Conservation (phyloP, 768 basidiomycete genomes). For the Xerocomus potaroensis region DNA sequence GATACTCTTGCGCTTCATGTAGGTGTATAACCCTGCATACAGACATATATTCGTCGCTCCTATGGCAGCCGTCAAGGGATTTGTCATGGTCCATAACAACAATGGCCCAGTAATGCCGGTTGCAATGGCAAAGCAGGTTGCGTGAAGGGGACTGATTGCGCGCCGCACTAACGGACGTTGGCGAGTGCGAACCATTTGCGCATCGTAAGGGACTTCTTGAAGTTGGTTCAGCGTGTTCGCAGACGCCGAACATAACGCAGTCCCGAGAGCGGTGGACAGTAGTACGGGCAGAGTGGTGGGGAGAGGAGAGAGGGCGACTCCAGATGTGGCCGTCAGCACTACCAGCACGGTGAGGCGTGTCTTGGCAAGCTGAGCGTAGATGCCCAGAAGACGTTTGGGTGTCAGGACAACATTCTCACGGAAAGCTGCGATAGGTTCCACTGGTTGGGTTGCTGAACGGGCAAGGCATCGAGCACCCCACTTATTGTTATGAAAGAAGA, state of each 20-base stretch:
- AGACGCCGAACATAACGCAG: conserved; percentile 84
- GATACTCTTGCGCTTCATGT: conserved; percentile 78
- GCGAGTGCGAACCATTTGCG: conserved; percentile 92
- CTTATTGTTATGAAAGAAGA: conserved; percentile 60
- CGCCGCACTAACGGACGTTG: conserved; percentile 81
- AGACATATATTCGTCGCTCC: conserved; percentile 82
- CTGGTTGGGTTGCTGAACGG: conserved; percentile 12
- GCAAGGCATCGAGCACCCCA: conserved; percentile 36
- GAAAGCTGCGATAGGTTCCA: conserved; percentile 26
- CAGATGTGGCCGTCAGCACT: conserved; percentile 85
- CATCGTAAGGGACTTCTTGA: conserved; percentile 92
- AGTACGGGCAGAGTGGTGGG: conserved; percentile 81
- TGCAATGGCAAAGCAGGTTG: conserved; percentile 66
- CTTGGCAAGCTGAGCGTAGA: conserved; percentile 84
- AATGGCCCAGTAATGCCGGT: conserved; percentile 79
- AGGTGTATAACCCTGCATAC: conserved; percentile 91
- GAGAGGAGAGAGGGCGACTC: conserved; percentile 88
- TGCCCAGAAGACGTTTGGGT: conserved; percentile 47
- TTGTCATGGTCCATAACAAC: conserved; percentile 78
- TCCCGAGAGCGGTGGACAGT: conserved; percentile 83
- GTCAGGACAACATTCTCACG: conserved; percentile 42
- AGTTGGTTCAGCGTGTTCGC: conserved; percentile 95
- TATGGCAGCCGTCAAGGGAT: conserved; percentile 78
- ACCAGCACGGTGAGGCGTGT: conserved; percentile 78
- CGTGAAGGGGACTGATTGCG: conserved; percentile 83